Evolutionary conservation across 148 eudicot species (phyloP).

Genomic region (Chenopodium berlandieri): DNA sequence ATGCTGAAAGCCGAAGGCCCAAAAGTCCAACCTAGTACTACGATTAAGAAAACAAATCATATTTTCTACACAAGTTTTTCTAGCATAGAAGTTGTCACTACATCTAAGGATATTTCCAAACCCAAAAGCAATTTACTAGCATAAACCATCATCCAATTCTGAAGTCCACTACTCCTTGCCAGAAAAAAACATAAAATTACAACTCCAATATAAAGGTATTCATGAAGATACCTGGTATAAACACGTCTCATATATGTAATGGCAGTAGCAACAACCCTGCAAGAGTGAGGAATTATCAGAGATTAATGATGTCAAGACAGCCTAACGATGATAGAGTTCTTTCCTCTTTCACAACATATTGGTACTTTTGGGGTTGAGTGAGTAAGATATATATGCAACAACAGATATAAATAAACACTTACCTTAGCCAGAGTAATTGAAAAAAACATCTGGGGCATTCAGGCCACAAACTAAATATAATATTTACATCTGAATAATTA

Average conservation of each 20-base stretch:
- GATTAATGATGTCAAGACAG: neutral
- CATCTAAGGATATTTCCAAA: too few relatives aligned
- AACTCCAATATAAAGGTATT: neutral
- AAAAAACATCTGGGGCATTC: too few relatives aligned
- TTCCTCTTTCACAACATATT: neutral
- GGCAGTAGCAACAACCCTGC: conserved; percentile 99
- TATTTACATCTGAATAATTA: too few relatives aligned
- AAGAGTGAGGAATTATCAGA: conserved; percentile 23
- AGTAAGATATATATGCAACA: neutral
- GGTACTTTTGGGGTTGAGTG: neutral
- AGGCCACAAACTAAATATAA: too few relatives aligned
- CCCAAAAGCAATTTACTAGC: neutral
- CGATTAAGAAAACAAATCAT: neutral
- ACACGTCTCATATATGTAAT: conserved; percentile 95
- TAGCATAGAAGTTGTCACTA: too few relatives aligned
- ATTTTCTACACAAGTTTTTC: neutral
- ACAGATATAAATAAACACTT: neutral
- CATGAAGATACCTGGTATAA: conserved; percentile 56
- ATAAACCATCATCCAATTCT: neutral
- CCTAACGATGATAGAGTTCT: neutral
- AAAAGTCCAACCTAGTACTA: neutral
- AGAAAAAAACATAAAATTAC: neutral
- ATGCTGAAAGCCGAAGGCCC: neutral
- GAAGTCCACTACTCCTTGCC: neutral
- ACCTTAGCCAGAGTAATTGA: too few relatives aligned